Percentiles rank a stretch among this genome's conserved stretches.
These are phyloP conservation scores for Fusarium armeniacum DNA, from an alignment of 2,329 filamentous ascomycete species.

Conservation along the genomic window DNA sequence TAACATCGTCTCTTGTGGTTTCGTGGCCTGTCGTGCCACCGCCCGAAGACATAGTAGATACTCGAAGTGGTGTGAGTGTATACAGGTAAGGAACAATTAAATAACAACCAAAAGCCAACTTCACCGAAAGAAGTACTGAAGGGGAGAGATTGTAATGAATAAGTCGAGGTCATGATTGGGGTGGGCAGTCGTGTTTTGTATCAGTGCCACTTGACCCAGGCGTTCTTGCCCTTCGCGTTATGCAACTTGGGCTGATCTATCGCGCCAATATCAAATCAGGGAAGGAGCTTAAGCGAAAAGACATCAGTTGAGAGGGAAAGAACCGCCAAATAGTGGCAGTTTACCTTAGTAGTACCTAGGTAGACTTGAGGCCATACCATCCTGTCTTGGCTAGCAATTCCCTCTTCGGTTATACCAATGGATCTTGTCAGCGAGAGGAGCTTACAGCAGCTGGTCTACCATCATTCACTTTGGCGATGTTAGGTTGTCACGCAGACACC, in stretches of 20 bases:
- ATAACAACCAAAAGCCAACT: background rate
- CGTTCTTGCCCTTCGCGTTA: background rate
- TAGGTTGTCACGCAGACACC: background rate
- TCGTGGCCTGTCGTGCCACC: conserved; percentile 1
- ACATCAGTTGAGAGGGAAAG: no score
- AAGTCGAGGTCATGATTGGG: background rate
- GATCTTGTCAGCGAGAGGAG: background rate
- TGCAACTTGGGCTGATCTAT: background rate
- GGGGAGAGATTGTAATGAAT: background rate
- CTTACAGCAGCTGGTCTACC: background rate
- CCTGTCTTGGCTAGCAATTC: background rate
- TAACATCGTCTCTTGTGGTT: conserved; percentile 4
- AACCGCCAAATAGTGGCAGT: background rate
- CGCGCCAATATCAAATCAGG: no score
- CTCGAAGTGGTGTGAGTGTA: background rate
- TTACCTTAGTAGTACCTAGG: no score
- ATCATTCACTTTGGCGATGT: background rate
- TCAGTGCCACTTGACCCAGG: no score
- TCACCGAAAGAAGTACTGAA: background rate
- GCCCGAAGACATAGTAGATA: conserved; percentile 14
- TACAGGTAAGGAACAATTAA: background rate
- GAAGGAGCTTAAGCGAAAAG: background rate
- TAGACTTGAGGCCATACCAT: no score
- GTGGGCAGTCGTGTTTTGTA: background rate
- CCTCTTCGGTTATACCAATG: background rate